Evolutionary conservation across 441 rosid genomes (phyloP), one percentile per base, ranked within the genome.

Genomic region (Jatropha podagrica): DNA sequence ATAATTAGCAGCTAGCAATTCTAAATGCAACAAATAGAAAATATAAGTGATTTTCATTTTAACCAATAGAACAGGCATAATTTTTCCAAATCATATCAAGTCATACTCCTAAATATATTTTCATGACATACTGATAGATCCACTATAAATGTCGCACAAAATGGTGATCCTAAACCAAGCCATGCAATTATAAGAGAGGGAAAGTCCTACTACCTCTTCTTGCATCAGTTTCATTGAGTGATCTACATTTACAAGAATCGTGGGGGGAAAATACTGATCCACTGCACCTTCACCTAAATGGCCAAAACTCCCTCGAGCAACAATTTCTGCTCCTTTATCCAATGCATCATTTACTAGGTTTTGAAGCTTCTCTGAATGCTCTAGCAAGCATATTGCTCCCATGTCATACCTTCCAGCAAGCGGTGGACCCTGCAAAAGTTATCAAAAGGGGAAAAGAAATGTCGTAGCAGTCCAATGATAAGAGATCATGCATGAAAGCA

Each of bases 341-440:
- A 86, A 52, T 65, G 99, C 98, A 82, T 96, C 98, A 81, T 87
- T 80, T 62, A 94, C 92, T 76, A 96, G 92, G 85, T 76, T 81
- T 72, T 96, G 97, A 78, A 96, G 94, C 85, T 79, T 86, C 26
- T 96, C 99, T 65, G 98, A 92, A 82, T 92, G 99, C 81, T 91
- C 97, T 83, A 78, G 96, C 90, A 96, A 80, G 85, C 99, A 96
- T 82, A 96, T 88, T 83, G 99, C 97, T 68, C 99, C 99, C 99
- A 96, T 94, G 77, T 94, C 99, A 82, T 87, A 94, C 85, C 89
- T 90, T 77, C 97, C 98, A 67, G 78, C 78, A 69, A 92, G 89
- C 56, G 99, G 99, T 51, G 98, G 99, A 41, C 98, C 98, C 99
- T 96, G 86, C 72, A 82, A 73, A 10, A 64, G 68, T 7, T 10